These are phyloP conservation scores for Euptelea pleiosperma DNA, from an alignment of 164 flowering plant species.

Conservation along the genomic window DNA sequence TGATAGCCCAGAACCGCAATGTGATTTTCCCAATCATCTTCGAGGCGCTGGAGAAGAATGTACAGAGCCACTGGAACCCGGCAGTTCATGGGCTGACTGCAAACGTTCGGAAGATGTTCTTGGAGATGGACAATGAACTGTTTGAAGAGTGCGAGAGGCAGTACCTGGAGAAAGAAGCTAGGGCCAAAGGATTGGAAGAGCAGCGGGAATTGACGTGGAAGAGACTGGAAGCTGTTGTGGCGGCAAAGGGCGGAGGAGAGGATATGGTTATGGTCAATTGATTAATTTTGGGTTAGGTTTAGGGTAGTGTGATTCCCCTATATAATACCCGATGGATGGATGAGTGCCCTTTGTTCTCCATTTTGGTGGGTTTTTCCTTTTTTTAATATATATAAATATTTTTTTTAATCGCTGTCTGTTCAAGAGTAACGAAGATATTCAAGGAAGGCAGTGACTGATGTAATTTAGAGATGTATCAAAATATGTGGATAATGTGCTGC, in stretches of 20 bases:
- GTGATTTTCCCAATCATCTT: slow-evolving; percentile 37
- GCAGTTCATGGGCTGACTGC: slow-evolving; percentile 40
- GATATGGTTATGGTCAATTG: slow-evolving; percentile 17
- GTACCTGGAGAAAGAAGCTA: slow-evolving; percentile 28
- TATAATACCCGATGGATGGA: slow-evolving; percentile 12
- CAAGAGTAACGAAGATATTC: not conserved
- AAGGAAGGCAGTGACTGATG: slow-evolving; percentile 7
- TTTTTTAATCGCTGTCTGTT: not conserved
- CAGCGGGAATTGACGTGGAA: slow-evolving; percentile 38
- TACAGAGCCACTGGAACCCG: slow-evolving; percentile 40
- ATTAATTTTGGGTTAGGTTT: not conserved
- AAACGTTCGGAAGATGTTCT: slow-evolving; percentile 39
- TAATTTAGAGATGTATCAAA: slow-evolving; percentile 21
- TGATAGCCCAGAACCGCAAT: slow-evolving; percentile 37
- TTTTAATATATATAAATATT: too few relatives aligned
- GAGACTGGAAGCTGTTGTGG: slow-evolving; percentile 36
- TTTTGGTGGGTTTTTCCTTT: slow-evolving; percentile 2
- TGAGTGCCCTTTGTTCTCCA: not conserved
- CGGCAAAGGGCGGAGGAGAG: slow-evolving; percentile 18
- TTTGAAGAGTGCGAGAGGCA: slow-evolving; percentile 41
- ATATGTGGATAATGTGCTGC: slow-evolving; percentile 15
- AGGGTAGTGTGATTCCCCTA: too few relatives aligned
- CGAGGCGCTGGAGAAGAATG: slow-evolving; percentile 38
- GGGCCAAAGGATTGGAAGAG: slow-evolving; percentile 32
- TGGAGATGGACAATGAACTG: slow-evolving; percentile 42